phyloP scores from a whole-genome alignment of 2,329 filamentous ascomycete genomes.

The Nakataea oryzae region DNA sequence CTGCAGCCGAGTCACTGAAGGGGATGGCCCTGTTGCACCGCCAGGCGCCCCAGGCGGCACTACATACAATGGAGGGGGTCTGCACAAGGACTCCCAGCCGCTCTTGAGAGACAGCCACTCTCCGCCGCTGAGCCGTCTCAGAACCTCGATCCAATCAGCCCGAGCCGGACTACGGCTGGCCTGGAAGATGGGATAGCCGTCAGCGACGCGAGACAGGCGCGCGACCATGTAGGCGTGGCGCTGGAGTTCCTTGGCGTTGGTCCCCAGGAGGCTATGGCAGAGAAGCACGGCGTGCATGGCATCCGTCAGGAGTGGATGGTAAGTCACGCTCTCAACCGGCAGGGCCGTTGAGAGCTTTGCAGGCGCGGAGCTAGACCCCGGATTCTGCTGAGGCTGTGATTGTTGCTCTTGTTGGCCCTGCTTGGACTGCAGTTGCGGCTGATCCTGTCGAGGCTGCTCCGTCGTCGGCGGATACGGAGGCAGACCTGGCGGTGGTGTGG shows the following conservation, averaged over 20 bases:
- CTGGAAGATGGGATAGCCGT: conserved; percentile 75
- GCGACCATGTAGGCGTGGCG: conserved; percentile 77
- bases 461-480: conserved; percentile 49
- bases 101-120: conserved; percentile 2
- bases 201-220: conserved; percentile 59
- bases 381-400: background rate
- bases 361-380: background rate
- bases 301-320: conserved; percentile 71
- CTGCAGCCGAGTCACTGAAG: background rate
- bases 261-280: conserved; percentile 70
- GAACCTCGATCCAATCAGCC: conserved; percentile 70
- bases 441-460: background rate
- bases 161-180: conserved; percentile 60
- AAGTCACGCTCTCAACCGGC: conserved; percentile 56
- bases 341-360: background rate
- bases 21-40: background rate
- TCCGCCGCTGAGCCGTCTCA: conserved; percentile 40
- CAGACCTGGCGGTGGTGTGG: conserved; percentile 54
- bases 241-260: conserved; percentile 64
- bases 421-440: background rate
- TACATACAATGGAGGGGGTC: conserved; percentile 34
- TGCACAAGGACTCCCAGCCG: conserved; percentile 60
- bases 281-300: conserved; percentile 70
- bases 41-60: background rate
- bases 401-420: background rate